Evolutionary conservation across 2,329 filamentous ascomycete species (phyloP).

Genomic region (Claviceps sp.): DNA sequence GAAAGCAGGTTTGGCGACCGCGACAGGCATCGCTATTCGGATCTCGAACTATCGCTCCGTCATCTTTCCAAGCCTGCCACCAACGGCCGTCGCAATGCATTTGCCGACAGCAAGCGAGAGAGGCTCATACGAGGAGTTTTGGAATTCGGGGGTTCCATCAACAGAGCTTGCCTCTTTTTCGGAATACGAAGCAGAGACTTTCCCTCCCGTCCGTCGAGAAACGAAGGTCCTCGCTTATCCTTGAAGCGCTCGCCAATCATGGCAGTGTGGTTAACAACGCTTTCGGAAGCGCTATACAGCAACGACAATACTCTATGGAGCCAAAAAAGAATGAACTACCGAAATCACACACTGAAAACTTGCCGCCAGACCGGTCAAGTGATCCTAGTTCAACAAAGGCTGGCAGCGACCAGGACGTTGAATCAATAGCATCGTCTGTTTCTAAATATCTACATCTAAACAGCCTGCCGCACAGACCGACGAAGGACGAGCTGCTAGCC

Average conservation of each 20-base stretch:
- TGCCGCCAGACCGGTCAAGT: neutral
- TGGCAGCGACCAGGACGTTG: constrained; percentile 12
- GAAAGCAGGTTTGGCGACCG: constrained; percentile 21
- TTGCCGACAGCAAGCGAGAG: neutral
- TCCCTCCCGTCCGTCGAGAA: neutral
- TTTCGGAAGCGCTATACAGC: neutral
- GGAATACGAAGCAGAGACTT: neutral
- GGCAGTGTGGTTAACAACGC: neutral
- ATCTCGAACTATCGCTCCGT: constrained; percentile 1
- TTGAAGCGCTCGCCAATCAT: neutral
- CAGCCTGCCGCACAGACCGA: constrained; percentile 74
- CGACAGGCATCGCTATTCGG: constrained; percentile 10
- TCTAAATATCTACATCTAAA: constrained; percentile 48
- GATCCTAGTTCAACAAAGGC: constrained; percentile 4
- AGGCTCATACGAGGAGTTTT: neutral
- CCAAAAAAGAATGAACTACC: neutral
- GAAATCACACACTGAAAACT: neutral
- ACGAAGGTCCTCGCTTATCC: neutral
- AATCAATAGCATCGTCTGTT: constrained; percentile 36
- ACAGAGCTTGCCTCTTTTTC: neutral
- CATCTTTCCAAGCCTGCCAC: neutral
- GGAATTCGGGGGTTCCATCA: no score
- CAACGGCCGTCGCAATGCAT: constrained; percentile 3
- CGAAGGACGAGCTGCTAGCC: constrained; percentile 82
- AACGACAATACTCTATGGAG: neutral